These are phyloP conservation scores for Sclerotinia borealis DNA, from an alignment of 2,329 filamentous ascomycete species.

Conservation along the genomic window DNA sequence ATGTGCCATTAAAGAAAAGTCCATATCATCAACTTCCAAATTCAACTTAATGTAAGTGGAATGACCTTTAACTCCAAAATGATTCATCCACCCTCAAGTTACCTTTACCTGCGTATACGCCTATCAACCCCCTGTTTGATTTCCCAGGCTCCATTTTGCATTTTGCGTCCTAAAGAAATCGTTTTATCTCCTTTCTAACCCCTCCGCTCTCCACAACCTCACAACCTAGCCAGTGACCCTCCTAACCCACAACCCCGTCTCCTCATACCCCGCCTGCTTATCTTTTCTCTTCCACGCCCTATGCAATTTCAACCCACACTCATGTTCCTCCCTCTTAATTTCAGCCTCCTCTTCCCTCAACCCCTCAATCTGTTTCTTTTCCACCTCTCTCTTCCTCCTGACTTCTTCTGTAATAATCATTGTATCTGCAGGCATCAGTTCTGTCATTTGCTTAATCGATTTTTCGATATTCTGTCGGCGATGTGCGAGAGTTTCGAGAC, in stretches of 20 bases:
- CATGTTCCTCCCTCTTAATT: constrained; percentile 70
- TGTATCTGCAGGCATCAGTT: constrained; percentile 67
- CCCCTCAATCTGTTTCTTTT: constrained; percentile 58
- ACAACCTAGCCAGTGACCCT: constrained; percentile 56
- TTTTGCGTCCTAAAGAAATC: not conserved
- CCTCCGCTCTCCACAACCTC: not conserved
- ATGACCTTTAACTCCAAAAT: not conserved
- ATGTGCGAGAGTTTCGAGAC: constrained; percentile 58
- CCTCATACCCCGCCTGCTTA: constrained; percentile 57
- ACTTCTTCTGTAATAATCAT: constrained; percentile 63
- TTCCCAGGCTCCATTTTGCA: not conserved
- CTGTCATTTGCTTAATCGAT: constrained; percentile 70
- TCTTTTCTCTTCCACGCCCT: constrained; percentile 70
- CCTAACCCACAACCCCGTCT: constrained; percentile 70
- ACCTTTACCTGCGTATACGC: not conserved
- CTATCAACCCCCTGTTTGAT: not conserved
- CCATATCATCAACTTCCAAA: not conserved
- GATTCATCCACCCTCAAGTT: not conserved
- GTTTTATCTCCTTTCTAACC: not conserved
- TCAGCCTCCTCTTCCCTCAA: constrained; percentile 64
- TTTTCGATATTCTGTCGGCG: constrained; percentile 65
- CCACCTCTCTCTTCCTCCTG: constrained; percentile 47
- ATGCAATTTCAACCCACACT: constrained; percentile 68
- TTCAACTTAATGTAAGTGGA: not conserved
- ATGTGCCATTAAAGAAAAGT: not conserved